Evolutionary conservation across 2,329 filamentous ascomycete genomes (phyloP), one percentile per base, ranked within the genome.

Genomic region (Thelonectria discophora): DNA sequence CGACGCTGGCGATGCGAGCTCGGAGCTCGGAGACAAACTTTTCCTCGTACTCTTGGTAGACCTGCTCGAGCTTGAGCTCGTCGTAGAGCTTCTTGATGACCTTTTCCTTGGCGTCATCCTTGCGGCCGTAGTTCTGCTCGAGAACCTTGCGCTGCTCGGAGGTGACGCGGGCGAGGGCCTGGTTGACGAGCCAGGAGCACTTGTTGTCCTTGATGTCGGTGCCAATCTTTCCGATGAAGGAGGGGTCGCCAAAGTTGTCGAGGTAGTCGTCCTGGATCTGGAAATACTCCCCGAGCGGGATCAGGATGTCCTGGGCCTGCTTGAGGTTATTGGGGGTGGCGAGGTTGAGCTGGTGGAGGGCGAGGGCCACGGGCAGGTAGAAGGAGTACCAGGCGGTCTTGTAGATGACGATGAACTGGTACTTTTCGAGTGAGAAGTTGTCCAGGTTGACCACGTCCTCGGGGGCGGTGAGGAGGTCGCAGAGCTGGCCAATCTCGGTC

Each of bases 151-250:
- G 89, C 85, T 99, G 95, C 77, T 94, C 93, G 1, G 92, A 88
- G 2, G 86, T 94, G 67, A 87, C 91, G 65, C 90, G 86, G 77
- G 88, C 85, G 62, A 99, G 84, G 48, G 95, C 95, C 80, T 97
- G 90, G 86, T 99, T 99, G 79, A 99, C 87, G 62, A 99, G 83
- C 95, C 95, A 99, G 43, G 92, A 96, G 86, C 95, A 99, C 86
- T 99, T 99, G 87, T 99, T 99, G 82, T 99, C 95, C 85, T 94
- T 90, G 79, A 99, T 99, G 75, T 99, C 95, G 63, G 95, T 99
- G 69, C 95, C 95, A 68, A 98, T 97, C 88, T 99, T 99, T 79
- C 95, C 95, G 76, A 99, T 95, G 74, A 93, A 87, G 73, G 93
- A 88, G 40, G 95, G 93, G 71, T 94, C 89, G 72, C 94, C 95